These are phyloP conservation scores for Pterocarpus santalinus DNA, from an alignment of 306 rosid species.

Conservation along the genomic window DNA sequence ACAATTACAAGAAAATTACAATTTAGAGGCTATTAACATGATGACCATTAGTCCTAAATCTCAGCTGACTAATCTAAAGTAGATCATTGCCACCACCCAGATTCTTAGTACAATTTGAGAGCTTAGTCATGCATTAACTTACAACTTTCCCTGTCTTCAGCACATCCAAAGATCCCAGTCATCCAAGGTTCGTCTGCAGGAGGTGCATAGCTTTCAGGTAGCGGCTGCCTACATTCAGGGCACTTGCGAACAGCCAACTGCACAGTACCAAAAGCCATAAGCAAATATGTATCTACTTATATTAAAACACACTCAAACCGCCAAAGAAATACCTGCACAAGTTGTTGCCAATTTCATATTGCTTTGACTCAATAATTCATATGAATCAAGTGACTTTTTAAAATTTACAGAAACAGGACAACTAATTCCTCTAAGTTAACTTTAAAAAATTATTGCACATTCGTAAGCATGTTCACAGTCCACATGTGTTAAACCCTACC, in stretches of 20 bases:
- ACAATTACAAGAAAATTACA: neutral
- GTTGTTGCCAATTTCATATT: neutral
- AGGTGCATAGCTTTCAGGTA: conserved; percentile 93
- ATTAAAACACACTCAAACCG: conserved; percentile 7
- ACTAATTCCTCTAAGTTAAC: neutral
- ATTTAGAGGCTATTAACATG: conserved; percentile 20
- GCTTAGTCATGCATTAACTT: conserved; percentile 56
- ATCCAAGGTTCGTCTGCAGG: conserved; percentile 98
- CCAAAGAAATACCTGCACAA: neutral
- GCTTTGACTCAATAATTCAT: neutral
- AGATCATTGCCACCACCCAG: conserved; percentile 8
- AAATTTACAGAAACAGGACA: neutral
- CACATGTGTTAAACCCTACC: conserved; percentile 1
- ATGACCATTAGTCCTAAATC: neutral
- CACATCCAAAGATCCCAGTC: conserved; percentile 91
- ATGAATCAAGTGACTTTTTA: neutral
- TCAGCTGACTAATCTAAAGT: conserved; percentile 16
- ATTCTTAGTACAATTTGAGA: conserved; percentile 24
- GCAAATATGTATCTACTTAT: conserved; percentile 17
- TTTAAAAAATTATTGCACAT: neutral
- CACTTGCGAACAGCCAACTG: conserved; percentile 87
- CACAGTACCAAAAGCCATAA: conserved; percentile 26
- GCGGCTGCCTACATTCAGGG: conserved; percentile 86
- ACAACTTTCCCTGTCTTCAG: conserved; percentile 91
- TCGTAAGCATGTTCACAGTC: neutral